Conservation (phyloP, 208 protist species). For the Giardia muris region DNA sequence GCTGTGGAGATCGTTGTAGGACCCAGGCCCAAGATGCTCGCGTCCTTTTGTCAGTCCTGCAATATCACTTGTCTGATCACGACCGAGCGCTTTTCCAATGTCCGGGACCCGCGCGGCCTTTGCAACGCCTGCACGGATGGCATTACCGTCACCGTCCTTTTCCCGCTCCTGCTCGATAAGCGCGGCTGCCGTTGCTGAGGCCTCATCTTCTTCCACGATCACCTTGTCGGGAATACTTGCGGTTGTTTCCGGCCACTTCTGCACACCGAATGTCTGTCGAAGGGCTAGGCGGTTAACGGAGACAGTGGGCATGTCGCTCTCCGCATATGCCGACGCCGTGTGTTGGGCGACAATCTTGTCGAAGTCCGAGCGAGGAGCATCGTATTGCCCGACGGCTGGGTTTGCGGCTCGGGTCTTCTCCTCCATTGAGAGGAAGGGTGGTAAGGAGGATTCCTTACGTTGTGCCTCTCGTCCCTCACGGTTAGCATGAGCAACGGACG, state of each 20-base stretch:
- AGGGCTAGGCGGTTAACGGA: conserved; percentile 1
- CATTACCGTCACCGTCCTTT: background rate
- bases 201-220: background rate
- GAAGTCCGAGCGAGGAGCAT: background rate
- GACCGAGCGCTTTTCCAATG: background rate
- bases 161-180: background rate
- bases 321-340: background rate
- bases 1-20: background rate
- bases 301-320: background rate
- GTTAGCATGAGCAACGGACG: background rate
- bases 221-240: background rate
- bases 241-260: conserved; percentile 23
- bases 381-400: background rate
- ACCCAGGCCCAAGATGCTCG: background rate
- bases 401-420: background rate
- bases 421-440: background rate
- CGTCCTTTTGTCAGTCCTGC: background rate
- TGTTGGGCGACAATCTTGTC: background rate
- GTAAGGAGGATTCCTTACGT: background rate
- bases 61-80: background rate
- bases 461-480: background rate
- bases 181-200: no score
- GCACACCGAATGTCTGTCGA: background rate
- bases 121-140: background rate
- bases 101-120: background rate